Evolutionary conservation across 225 moss, liverwort and hornwort species (phyloP).

Genomic region (Anthoceros angustus): DNA sequence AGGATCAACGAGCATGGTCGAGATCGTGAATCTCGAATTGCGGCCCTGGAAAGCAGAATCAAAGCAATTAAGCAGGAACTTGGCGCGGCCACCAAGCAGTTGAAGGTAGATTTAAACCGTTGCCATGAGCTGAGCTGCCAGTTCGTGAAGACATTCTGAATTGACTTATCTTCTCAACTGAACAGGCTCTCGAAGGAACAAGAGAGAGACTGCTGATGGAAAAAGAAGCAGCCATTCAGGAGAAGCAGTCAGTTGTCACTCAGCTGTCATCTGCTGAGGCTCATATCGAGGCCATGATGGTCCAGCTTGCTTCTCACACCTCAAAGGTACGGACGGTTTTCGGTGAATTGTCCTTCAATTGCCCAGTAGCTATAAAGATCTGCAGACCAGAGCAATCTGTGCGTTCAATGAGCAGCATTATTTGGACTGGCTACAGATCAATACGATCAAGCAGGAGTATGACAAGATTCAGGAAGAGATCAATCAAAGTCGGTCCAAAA

Average conservation of each 20-base stretch:
- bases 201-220: constrained; percentile 75
- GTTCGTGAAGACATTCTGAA: background rate
- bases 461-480: constrained; percentile 46
- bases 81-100: background rate
- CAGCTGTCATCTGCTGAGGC: constrained; percentile 34
- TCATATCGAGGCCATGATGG: constrained; percentile 49
- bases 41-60: background rate
- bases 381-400: too few species aligned
- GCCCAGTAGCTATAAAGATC: background rate
- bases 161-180: background rate
- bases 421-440: constrained; percentile 29
- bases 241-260: constrained; percentile 52
- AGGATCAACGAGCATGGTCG: background rate
- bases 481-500: constrained; percentile 44
- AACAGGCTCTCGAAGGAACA: constrained; percentile 70
- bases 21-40: background rate
- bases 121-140: background rate
- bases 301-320: constrained; percentile 20
- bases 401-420: background rate
- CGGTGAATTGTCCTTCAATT: background rate
- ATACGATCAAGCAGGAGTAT: constrained; percentile 42
- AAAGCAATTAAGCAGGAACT: background rate
- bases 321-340: background rate
- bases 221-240: constrained; percentile 72
- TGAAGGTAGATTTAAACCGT: background rate